Percentiles rank a stretch among this genome's conserved stretches.
Conservation (phyloP, 805 yeast genomes). For the Candida pseudofarinosa region DNA sequence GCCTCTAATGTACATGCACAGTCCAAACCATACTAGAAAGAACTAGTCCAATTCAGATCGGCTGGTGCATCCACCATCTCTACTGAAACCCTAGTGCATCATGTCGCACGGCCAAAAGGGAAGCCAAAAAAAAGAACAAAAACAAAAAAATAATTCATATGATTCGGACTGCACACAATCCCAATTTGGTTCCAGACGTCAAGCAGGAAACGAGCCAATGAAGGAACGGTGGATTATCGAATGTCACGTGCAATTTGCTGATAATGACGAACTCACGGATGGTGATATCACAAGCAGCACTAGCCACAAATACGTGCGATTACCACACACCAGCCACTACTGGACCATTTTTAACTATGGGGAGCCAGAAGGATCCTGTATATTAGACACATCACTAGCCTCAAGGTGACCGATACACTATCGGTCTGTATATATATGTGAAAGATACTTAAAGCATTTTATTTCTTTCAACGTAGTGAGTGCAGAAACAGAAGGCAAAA, state of each 20-base stretch:
- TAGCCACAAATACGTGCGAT: not conserved
- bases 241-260: conserved; percentile 2
- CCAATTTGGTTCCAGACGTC: too few relatives aligned
- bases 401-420: not conserved
- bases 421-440: not conserved
- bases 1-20: too few relatives aligned
- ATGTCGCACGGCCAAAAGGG: not conserved
- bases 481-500: not conserved
- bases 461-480: too few relatives aligned
- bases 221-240: not conserved
- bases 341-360: not conserved
- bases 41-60: too few relatives aligned
- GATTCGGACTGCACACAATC: too few relatives aligned
- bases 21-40: too few relatives aligned
- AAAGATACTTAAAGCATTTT: too few relatives aligned
- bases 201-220: too few relatives aligned
- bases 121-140: not conserved
- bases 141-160: too few relatives aligned
- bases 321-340: not conserved
- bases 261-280: not conserved
- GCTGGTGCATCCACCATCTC: too few relatives aligned
- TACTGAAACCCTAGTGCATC: too few relatives aligned
- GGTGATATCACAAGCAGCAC: not conserved
- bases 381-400: not conserved
- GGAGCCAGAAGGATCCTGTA: not conserved